These are phyloP conservation scores for Flaveria sonorensis DNA, from an alignment of 129 eudicot genomes.

Conservation along the genomic window DNA sequence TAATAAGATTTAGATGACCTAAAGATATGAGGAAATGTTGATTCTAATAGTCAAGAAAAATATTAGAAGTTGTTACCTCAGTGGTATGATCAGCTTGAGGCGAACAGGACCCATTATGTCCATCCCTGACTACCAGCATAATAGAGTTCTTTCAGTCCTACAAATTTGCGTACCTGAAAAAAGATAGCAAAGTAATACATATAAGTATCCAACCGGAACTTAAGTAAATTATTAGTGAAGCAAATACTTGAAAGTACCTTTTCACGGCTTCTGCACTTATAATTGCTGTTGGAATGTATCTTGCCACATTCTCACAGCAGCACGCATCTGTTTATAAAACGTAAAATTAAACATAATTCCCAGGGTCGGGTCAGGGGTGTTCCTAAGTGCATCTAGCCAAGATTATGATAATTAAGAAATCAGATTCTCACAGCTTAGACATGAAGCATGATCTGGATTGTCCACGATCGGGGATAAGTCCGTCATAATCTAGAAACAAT, in stretches of 20 bases:
- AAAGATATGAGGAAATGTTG: background rate
- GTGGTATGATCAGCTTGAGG: conserved; percentile 43
- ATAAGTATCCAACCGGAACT: conserved; percentile 21
- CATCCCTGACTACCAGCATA: conserved; percentile 99
- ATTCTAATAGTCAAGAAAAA: background rate
- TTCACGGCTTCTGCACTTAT: conserved; percentile 94
- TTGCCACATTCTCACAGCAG: conserved; percentile 85
- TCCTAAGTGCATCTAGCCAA: background rate
- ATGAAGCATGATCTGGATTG: conserved; percentile 93
- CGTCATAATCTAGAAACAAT: conserved; percentile 93
- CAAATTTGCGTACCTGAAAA: conserved; percentile 71
- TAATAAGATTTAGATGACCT: conserved; percentile 19
- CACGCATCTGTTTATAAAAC: conserved; percentile 70
- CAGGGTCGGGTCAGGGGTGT: background rate
- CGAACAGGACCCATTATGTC: conserved; percentile 85
- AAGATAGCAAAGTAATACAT: conserved; percentile 2
- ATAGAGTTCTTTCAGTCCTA: conserved; percentile 79
- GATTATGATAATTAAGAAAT: background rate
- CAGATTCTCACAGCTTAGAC: conserved; percentile 68
- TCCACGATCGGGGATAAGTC: conserved; percentile 97
- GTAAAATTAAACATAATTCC: background rate
- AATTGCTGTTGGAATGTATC: conserved; percentile 83
- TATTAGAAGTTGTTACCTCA: conserved; percentile 45
- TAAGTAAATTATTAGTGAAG: background rate
- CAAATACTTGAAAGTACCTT: conserved; percentile 53